Base-by-base conservation (phyloP, 2,329 filamentous ascomycete species). In the Simplicillium aogashimaense region DNA sequence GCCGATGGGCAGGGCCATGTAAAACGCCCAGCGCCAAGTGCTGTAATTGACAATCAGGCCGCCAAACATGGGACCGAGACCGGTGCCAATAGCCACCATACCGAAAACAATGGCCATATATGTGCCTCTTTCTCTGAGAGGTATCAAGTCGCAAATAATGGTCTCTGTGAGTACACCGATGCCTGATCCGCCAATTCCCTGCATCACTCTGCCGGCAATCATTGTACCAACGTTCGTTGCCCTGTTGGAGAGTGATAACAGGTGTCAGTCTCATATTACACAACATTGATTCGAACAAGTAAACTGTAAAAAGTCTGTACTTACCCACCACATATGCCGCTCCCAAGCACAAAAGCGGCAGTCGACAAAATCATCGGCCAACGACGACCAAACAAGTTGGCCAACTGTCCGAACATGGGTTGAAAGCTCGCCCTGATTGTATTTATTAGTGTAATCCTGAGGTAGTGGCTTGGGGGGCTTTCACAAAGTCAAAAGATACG, bases 11-110 rank as follows among this genome's bases (percentile, higher is more conserved):
- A 70, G 56, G 12, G 58, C 58, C 4, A 76, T 44, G 41, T 59
- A 65, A 44, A 73, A 74, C 17, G 58, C 54, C 63, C 64, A 70
- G 16, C 63, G 53, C 65, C 66, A 70, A 1, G 56, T 55, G 8
- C 48, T 44, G 13, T 52, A 44, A 12, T 53, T 37, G 2, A 45
- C 50, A 39, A 57, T 42, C 13, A 47, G 40, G 13, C 56, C 56
- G 3, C 48, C 59, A 14, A 63, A 43, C 15, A 64, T 50, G 1
- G 60, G 58, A 2, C 54, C 63, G 3, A 60, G 37, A 4, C 52
- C 46, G 14, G 53, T 55, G 1, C 60, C 64, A 3, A 67, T 40
- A 12, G 53, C 54, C 38, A 53, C 56, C 2, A 59, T 46, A 18
- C 40, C 36, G 15, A 58, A 42, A 3, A 64, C 44, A 12, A 58